Evolutionary conservation across 176 grass and related monocot species (phyloP).

Genomic region (Sorghum bicolor): DNA sequence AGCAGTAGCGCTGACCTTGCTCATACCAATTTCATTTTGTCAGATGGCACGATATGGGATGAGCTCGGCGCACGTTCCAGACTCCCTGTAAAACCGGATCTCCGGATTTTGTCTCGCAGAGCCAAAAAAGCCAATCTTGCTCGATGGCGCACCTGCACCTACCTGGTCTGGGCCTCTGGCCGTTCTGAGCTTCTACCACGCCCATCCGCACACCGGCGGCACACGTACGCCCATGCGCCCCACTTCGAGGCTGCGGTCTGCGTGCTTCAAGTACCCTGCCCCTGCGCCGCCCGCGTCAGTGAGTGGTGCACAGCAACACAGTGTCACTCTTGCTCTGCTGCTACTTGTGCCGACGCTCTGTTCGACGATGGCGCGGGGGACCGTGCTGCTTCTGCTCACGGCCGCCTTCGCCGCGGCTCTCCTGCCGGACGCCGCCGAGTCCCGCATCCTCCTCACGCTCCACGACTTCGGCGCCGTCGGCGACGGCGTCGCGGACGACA

Average conservation of each 20-base stretch:
- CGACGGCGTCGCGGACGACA: constrained; percentile 54
- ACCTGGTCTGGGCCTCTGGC: neutral
- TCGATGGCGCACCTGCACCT: neutral
- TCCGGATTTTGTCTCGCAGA: too few relatives aligned
- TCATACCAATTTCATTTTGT: too few relatives aligned
- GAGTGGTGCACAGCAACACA: neutral
- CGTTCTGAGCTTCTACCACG: neutral
- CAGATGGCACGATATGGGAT: too few relatives aligned
- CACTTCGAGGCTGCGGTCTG: neutral
- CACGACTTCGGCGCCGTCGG: constrained; percentile 71
- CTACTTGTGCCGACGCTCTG: neutral
- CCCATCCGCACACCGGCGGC: neutral
- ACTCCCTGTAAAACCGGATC: too few relatives aligned
- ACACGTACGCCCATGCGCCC: neutral
- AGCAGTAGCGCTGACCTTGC: too few relatives aligned
- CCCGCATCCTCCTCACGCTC: constrained; percentile 43
- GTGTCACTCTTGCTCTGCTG: neutral
- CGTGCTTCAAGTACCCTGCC: neutral
- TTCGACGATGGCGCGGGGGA: neutral
- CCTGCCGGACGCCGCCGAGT: neutral
- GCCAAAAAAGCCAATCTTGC: too few relatives aligned
- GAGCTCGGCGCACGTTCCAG: too few relatives aligned
- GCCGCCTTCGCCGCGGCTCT: neutral
- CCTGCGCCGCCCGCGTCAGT: neutral
- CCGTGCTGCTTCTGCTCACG: neutral